phyloP scores from a whole-genome alignment of 257 asterid genomes.

The Echites panduratus region DNA sequence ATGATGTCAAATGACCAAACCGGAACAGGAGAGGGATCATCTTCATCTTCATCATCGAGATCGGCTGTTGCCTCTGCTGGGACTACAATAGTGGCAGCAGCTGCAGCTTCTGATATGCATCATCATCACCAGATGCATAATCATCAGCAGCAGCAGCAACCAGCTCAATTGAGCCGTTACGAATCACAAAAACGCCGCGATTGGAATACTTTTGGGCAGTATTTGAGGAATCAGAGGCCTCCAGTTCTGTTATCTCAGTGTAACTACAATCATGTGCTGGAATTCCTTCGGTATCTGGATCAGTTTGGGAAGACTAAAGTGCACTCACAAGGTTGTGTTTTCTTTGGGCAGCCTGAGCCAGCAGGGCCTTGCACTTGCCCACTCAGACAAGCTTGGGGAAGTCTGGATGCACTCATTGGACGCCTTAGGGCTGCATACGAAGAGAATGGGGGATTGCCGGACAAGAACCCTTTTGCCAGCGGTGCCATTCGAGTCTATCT shows the following conservation, averaged over 20 bases:
- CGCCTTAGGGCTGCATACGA: slow-evolving; percentile 84
- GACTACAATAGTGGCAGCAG: neutral
- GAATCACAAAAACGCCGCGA: slow-evolving; percentile 88
- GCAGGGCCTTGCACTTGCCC: slow-evolving; percentile 78
- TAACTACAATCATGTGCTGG: slow-evolving; percentile 67
- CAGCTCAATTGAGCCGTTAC: slow-evolving; percentile 60
- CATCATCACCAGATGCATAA: slow-evolving; percentile 15
- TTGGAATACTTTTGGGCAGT: slow-evolving; percentile 92
- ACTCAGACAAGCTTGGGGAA: slow-evolving; percentile 48
- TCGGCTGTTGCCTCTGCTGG: slow-evolving; percentile 4
- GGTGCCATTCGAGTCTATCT: slow-evolving; percentile 66
- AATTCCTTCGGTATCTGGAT: slow-evolving; percentile 66
- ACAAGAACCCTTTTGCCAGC: slow-evolving; percentile 75
- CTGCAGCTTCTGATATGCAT: neutral
- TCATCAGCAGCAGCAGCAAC: slow-evolving; percentile 20
- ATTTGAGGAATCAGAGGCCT: slow-evolving; percentile 71
- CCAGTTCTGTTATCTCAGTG: slow-evolving; percentile 59
- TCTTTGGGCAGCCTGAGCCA: slow-evolving; percentile 75
- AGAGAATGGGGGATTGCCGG: slow-evolving; percentile 74
- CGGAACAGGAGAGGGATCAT: slow-evolving; percentile 36
- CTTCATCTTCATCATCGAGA: slow-evolving; percentile 39
- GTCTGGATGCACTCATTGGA: slow-evolving; percentile 17
- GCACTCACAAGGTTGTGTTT: slow-evolving; percentile 59
- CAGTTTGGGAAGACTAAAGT: slow-evolving; percentile 94
- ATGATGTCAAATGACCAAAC: slow-evolving; percentile 49